Conservation (phyloP, 345 rosid species). For the Zanthoxylum bungeanum region DNA sequence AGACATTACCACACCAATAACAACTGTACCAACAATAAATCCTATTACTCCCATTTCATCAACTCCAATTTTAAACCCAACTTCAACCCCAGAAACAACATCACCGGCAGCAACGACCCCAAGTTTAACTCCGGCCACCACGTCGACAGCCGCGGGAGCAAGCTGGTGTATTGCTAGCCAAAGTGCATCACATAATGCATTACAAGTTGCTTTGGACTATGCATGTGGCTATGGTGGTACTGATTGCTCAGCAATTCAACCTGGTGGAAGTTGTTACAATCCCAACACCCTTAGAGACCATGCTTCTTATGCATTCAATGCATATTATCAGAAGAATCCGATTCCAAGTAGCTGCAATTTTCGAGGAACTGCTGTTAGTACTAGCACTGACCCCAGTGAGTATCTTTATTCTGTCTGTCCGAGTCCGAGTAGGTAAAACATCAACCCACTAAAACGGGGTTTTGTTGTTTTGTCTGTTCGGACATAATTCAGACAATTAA, state of each 20-base stretch:
- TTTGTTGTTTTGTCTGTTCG: no score
- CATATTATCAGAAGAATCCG: constrained; percentile 75
- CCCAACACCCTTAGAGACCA: no score
- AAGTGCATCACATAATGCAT: no score
- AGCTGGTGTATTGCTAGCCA: constrained; percentile 90
- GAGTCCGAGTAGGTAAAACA: no score
- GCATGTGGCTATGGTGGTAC: constrained; percentile 88
- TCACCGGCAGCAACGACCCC: constrained; percentile 33
- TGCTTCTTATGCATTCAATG: no score
- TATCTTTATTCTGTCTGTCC: background rate
- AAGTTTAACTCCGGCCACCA: constrained; percentile 14
- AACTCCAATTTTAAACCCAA: constrained; percentile 38
- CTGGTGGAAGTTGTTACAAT: constrained; percentile 57
- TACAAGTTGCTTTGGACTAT: constrained; percentile 73
- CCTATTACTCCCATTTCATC: constrained; percentile 31
- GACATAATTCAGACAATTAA: no score
- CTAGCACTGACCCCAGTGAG: constrained; percentile 89
- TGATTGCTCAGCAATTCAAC: constrained; percentile 66
- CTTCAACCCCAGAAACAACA: constrained; percentile 41
- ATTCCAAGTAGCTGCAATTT: constrained; percentile 74
- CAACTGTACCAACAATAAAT: constrained; percentile 48
- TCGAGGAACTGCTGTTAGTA: constrained; percentile 72
- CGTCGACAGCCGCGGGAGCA: constrained; percentile 31
- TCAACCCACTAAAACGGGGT: no score
- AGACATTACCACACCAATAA: constrained; percentile 63